Percentiles rank a stretch among this genome's conserved stretches.
Conservation (phyloP, 2,329 filamentous ascomycete genomes). For the Thielaviopsis musarum region DNA sequence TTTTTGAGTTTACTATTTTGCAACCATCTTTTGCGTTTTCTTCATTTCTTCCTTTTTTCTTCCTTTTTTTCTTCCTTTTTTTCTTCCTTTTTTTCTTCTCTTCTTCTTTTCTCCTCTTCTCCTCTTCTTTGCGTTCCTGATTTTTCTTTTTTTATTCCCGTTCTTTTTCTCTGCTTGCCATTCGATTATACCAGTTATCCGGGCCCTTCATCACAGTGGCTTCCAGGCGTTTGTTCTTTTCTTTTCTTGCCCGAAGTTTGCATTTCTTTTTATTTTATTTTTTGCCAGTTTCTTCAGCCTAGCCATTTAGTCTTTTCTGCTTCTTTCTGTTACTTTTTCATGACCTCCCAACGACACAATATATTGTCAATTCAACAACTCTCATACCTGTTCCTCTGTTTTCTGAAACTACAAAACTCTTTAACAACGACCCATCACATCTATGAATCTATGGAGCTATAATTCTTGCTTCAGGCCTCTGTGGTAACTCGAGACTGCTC, state of each 20-base stretch:
- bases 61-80: neutral
- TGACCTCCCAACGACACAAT: neutral
- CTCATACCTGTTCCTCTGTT: neutral
- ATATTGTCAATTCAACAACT: neutral
- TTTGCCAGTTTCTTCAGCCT: neutral
- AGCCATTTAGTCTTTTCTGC: constrained; percentile 11
- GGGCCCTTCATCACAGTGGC: constrained; percentile 9
- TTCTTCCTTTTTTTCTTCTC: constrained; percentile 11
- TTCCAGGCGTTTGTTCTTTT: neutral
- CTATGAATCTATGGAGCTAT: no score
- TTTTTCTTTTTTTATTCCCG: constrained; percentile 10
- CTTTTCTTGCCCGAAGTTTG: neutral
- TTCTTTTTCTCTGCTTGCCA: constrained; percentile 9
- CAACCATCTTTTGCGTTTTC: no score
- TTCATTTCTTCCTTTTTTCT: neutral
- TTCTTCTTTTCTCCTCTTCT: constrained; percentile 8
- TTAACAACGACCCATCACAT: no score
- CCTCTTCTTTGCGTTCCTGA: neutral
- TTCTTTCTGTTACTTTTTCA: constrained; percentile 3
- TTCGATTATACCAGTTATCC: constrained; percentile 15
- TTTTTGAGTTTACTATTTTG: no score
- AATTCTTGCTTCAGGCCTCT: no score
- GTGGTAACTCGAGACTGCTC: no score
- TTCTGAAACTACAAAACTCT: neutral
- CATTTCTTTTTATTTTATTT: constrained; percentile 1